phyloP scores from a whole-genome alignment of 2,329 filamentous ascomycete genomes.

The Pseudogymnoascus sp. region DNA sequence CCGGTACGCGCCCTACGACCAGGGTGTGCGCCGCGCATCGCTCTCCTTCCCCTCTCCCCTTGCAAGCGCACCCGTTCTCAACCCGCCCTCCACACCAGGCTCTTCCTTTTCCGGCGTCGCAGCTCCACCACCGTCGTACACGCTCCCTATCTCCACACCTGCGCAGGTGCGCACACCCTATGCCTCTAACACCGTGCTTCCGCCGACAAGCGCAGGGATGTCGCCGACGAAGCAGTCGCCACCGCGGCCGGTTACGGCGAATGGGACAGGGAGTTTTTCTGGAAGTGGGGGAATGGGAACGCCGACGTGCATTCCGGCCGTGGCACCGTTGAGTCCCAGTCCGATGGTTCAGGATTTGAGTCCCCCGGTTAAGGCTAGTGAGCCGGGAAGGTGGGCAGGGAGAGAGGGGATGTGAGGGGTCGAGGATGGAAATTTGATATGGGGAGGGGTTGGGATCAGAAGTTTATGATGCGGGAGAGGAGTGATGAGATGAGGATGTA shows the following conservation, averaged over 20 bases:
- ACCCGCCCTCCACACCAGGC: slow-evolving; percentile 16
- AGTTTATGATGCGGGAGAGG: background rate
- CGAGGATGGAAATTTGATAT: background rate
- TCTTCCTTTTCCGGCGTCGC: slow-evolving; percentile 12
- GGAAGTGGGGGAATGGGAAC: slow-evolving; percentile 14
- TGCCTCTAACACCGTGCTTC: slow-evolving; percentile 13
- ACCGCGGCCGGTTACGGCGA: slow-evolving; percentile 21
- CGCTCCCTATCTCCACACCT: slow-evolving; percentile 11
- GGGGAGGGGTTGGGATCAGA: background rate
- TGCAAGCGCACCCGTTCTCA: slow-evolving; percentile 21
- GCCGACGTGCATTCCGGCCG: slow-evolving; percentile 46
- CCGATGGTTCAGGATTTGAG: slow-evolving; percentile 49
- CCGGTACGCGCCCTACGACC: slow-evolving; percentile 10
- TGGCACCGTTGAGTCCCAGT: slow-evolving; percentile 49
- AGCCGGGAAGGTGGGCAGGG: background rate
- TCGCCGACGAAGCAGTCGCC: slow-evolving; percentile 39
- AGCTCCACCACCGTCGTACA: slow-evolving; percentile 13
- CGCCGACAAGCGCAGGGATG: slow-evolving; percentile 31
- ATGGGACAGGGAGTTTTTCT: slow-evolving; percentile 19
- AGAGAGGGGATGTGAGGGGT: background rate
- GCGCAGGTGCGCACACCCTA: slow-evolving; percentile 14
- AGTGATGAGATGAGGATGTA: background rate
- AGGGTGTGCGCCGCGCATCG: slow-evolving; percentile 19
- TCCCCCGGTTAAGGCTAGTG: slow-evolving; percentile 48
- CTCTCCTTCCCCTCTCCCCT: slow-evolving; percentile 25